These are phyloP conservation scores for Leptographium procerum DNA, from an alignment of 2,329 filamentous ascomycete genomes.

Conservation along the genomic window DNA sequence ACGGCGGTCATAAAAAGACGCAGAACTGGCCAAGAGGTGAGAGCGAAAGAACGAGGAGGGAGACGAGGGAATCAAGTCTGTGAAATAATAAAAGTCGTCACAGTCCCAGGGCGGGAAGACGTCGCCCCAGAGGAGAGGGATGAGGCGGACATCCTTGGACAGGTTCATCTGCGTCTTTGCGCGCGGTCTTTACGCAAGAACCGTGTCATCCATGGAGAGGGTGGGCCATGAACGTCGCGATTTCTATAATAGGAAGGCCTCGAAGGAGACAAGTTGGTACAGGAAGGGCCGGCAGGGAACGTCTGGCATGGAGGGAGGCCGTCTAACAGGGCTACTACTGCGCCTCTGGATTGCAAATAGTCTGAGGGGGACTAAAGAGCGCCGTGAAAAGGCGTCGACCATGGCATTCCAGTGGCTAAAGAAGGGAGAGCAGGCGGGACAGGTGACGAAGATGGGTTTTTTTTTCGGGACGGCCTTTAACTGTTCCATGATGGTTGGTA, in stretches of 20 bases:
- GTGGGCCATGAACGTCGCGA: neutral
- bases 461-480: neutral
- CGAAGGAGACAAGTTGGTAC: neutral
- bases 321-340: neutral
- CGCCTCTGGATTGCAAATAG: neutral
- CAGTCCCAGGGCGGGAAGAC: neutral
- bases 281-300: neutral
- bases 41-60: neutral
- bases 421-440: neutral
- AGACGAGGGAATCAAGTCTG: neutral
- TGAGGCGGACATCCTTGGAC: neutral
- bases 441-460: too few relatives aligned
- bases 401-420: neutral
- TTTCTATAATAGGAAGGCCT: neutral
- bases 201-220: neutral
- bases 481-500: neutral
- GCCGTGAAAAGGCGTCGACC: too few relatives aligned
- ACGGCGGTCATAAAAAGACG: neutral
- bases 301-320: conserved; percentile 3
- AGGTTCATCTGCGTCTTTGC: neutral
- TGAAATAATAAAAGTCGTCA: neutral
- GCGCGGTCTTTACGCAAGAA: neutral
- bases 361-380: neutral
- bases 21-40: neutral
- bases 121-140: neutral